These are phyloP conservation scores for Penicillium sclerotigenum DNA, from an alignment of 2,329 filamentous ascomycete genomes.

Conservation along the genomic window DNA sequence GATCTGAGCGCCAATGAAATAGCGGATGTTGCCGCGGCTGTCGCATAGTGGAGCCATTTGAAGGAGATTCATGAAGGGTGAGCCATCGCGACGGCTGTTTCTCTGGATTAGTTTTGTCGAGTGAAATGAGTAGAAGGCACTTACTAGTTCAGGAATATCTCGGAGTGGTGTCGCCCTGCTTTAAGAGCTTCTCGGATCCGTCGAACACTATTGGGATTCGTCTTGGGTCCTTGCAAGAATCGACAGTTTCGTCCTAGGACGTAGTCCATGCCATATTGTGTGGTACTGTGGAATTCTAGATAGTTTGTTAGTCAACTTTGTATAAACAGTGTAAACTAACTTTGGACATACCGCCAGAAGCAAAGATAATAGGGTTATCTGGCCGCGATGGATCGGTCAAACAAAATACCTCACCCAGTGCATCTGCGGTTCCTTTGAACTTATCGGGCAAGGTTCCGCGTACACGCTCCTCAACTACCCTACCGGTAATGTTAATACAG, in stretches of 20 bases:
- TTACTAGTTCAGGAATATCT: constrained; percentile 72
- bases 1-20: constrained; percentile 69
- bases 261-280: constrained; percentile 70
- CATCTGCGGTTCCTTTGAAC: constrained; percentile 66
- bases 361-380: constrained; percentile 74
- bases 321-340: accelerated
- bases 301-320: background rate
- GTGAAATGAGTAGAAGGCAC: constrained; percentile 16
- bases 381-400: constrained; percentile 68
- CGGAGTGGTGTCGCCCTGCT: constrained; percentile 66
- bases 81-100: constrained; percentile 63
- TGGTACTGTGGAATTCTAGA: constrained; percentile 68
- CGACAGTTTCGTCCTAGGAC: constrained; percentile 73
- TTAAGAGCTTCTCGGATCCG: constrained; percentile 62
- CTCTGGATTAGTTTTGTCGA: background rate
- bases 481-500: constrained; percentile 65
- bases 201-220: constrained; percentile 60
- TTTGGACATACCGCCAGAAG: constrained; percentile 62
- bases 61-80: constrained; percentile 71
- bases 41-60: constrained; percentile 70
- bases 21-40: constrained; percentile 62
- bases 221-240: constrained; percentile 72
- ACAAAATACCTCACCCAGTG: constrained; percentile 73
- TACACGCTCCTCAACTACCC: constrained; percentile 65
- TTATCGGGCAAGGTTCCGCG: constrained; percentile 64